Base-by-base conservation (phyloP, 352 stramenopile species). In the Blastocystis hominis region DNA sequence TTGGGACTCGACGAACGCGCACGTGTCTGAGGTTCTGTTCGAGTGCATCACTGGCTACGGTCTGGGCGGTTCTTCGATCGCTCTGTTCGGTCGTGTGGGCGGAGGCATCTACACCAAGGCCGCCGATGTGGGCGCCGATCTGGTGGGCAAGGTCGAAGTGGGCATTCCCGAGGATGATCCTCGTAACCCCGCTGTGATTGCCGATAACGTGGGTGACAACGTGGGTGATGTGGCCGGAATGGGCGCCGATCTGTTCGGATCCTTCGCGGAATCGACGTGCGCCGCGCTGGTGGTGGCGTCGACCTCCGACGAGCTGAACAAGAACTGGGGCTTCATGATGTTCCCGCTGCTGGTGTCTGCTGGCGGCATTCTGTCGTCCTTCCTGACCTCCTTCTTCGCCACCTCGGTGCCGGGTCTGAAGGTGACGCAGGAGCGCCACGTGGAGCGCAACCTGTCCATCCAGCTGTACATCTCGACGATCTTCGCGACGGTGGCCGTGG, bases 71-170 rank as follows among this genome's bases (percentile, higher is more conserved):
- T 98, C 94, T 75, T 98, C 94, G 40, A 98, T 99, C 91, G 97
- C 97, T 79, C 96, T 99, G 93, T 99, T 99, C 90, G 96, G 96
- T 80, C 96, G 97, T 93, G 96, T 99, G 59, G 97, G 96, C 88
- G 97, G 97, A 88, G 97, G 97, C 91, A 99, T 99, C 91, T 99
- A 98, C 93, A 99, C 97, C 79, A 98, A 98, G 93, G 97, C 97
- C 78, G 97, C 97, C 42, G 97, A 99, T 93, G 97, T 99, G 46
- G 97, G 97, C 88, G 97, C 97, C 68, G 97, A 99, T 94, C 93
- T 99, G 89, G 96, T 98, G 30, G 97, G 97, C 90, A 99, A 99
- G 92, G 95, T 98, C 24, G 95, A 98, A 36, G 93, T 98, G 90
- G 97, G 97, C 90, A 98, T 99, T 88, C 96, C 96, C 34, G 96